Evolutionary conservation across 768 basidiomycete genomes (phyloP), one percentile per base, ranked within the genome.

Genomic region (Boletus patriciae): DNA sequence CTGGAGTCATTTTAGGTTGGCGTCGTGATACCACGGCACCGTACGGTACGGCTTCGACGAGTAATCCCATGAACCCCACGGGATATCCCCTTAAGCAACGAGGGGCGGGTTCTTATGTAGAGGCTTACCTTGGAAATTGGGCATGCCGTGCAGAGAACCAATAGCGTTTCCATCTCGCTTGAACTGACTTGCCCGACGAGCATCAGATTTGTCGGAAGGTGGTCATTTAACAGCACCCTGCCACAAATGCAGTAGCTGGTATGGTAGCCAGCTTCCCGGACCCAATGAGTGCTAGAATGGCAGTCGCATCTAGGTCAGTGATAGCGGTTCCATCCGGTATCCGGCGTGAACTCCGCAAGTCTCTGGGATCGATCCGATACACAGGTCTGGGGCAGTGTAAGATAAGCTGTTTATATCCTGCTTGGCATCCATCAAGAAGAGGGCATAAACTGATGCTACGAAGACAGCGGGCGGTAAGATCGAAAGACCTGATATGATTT

Each of bases 151-250:
- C 19, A 76, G 63, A 9, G 76, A 74, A 16, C 73, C 73, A 9
- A 75, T 61, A 16, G 72, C 64, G 50, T 73, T 65, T 23, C 74
- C 75, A 6, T 74, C 78, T 40, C 60, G 51, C 18, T 59, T 48
- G 57, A 75, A 70, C 60, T 61, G 21, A 75, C 76, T 34, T 66
- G 59, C 36, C 51, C 55, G 13, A 71, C 71, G 51, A 76, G 60
- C 63, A 76, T 75, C 49, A 76, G 69, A 58, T 78, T 73, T n/a
- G 70, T 70, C 34, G 55, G 46, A 67, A 69, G 43, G 55, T 58
- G 31, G 62, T 54, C 47, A 78, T 62, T 59, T 72, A 29, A 72
- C 72, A 5, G 75, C 78, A n/a, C 77, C 62, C 59, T 77, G 77
- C 54, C 60, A 37, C 73, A 63, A 76, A 81, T 15, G 76, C 77